These are phyloP conservation scores for Trichoderma breve DNA, from an alignment of 2,329 filamentous ascomycete species.

Conservation along the genomic window DNA sequence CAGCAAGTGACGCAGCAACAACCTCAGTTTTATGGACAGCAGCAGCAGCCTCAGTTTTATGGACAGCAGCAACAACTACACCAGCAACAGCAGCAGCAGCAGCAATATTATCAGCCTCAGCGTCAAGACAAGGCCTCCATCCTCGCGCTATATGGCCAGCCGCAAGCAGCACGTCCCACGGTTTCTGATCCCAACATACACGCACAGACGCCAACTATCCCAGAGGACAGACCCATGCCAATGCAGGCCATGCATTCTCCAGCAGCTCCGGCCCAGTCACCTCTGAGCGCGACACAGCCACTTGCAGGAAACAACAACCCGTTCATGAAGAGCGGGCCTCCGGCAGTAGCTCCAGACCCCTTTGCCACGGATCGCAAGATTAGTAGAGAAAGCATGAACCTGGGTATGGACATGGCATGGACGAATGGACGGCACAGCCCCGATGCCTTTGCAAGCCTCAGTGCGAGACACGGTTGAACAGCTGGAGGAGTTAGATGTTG, in stretches of 20 bases:
- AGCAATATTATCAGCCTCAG: constrained; percentile 40
- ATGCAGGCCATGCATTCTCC: constrained; percentile 30
- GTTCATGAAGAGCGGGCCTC: constrained; percentile 44
- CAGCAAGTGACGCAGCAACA: constrained; percentile 29
- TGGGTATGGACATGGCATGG: constrained; percentile 63
- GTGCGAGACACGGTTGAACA: constrained; percentile 53
- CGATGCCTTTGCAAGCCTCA: constrained; percentile 75
- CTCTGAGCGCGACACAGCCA: constrained; percentile 34
- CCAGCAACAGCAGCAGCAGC: constrained; percentile 32
- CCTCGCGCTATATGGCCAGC: constrained; percentile 69
- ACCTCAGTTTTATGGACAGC: constrained; percentile 25
- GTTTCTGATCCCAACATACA: constrained; percentile 33
- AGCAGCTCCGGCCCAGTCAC: constrained; percentile 26
- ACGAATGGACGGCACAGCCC: constrained; percentile 72
- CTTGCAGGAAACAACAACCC: constrained; percentile 55
- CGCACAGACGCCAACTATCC: constrained; percentile 29
- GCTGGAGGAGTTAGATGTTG: not conserved
- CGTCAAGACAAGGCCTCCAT: constrained; percentile 71
- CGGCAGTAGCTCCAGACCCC: constrained; percentile 41
- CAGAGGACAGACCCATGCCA: constrained; percentile 30
- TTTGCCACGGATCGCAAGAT: constrained; percentile 34
- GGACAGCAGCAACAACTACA: constrained; percentile 26
- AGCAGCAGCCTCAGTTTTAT: constrained; percentile 19
- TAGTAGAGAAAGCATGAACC: constrained; percentile 70
- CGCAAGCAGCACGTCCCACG: constrained; percentile 47